Evolutionary conservation across 768 basidiomycete species (phyloP), one percentile per base, ranked within the genome.

Genomic region (Glaciozyma antarctica): DNA sequence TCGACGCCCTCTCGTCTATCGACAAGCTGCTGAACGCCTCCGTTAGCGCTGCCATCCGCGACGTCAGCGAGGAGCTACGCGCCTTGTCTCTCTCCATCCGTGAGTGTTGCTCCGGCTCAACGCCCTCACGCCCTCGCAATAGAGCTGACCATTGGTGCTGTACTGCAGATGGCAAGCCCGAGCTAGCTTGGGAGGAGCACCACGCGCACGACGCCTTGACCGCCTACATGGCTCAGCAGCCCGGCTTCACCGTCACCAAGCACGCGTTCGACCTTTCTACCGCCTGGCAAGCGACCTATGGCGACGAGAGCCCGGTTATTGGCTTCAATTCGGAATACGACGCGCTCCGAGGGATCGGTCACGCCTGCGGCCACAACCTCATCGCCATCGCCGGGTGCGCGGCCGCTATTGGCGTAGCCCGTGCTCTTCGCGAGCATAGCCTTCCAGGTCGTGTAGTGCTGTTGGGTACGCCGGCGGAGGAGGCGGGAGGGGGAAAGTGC

Each of bases 401-500:
- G 1, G 54, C 65, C 24, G 68, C 68, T 22, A 17, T 66, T 10
- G 60, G 60, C 16, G 54, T 52, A 13, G 48, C 61, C 32, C 24
- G 34, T n/a, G 48, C 51, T 17, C 52, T 62, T 28, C 38, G 44
- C 15, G 15, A 62, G 65, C 67, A 70, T 56, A 58, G 65, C 55
- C 58, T 73, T 19, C 62, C 71, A 1, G 72, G 71, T 28, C 62
- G 58, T 19, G 71, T 72, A 21, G 44, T 64, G 19, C 61, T 75
- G 1, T 54, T 75, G 3, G 74, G 73, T 0, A 58, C 43, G 17
- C 57, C 73, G 21, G 69, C 69, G 6, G 68, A 69, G 51, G 64
- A 58, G 34, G 86, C 4, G 86, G 88, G 5, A 52, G 79, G 80
- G 28, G 89, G 88, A 9, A 91, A 91, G 72, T 78, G 84, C 5